phyloP scores from a whole-genome alignment of 108 stramenopile species.

The Asterionellopsis glacialis region DNA sequence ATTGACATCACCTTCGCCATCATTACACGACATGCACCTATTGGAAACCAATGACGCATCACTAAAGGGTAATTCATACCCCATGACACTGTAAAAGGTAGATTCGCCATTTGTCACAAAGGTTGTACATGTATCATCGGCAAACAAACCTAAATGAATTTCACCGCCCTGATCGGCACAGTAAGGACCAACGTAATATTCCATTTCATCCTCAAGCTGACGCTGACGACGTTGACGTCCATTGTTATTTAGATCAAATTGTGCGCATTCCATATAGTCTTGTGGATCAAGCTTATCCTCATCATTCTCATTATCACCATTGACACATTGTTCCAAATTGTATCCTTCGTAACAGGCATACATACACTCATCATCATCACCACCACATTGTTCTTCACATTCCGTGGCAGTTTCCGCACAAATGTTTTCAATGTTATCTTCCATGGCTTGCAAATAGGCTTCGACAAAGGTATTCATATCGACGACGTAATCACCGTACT shows the following conservation, averaged over 20 bases:
- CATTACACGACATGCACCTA: slow-evolving; percentile 42
- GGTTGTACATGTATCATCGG: slow-evolving; percentile 74
- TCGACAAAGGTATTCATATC: slow-evolving; percentile 75
- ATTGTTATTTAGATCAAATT: slow-evolving; percentile 15
- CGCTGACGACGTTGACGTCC: slow-evolving; percentile 10
- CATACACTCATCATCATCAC: slow-evolving; percentile 18
- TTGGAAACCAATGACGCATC: slow-evolving; percentile 44
- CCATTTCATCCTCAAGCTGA: slow-evolving; percentile 21
- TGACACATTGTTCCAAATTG: slow-evolving; percentile 1
- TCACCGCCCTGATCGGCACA: slow-evolving; percentile 81
- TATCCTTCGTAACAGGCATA: slow-evolving; percentile 30
- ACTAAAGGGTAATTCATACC: slow-evolving; percentile 55
- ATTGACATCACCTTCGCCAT: slow-evolving; percentile 27
- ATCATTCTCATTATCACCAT: slow-evolving; percentile 18
- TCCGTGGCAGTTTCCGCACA: slow-evolving; percentile 3
- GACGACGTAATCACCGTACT: slow-evolving; percentile 82
- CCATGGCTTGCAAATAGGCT: slow-evolving; percentile 41
- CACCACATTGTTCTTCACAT: slow-evolving; percentile 8
- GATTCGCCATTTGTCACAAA: slow-evolving; percentile 35
- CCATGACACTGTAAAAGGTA: slow-evolving; percentile 22
- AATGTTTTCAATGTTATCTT: slow-evolving; percentile 20
- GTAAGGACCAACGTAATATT: slow-evolving; percentile 82
- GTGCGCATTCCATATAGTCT: slow-evolving; percentile 24
- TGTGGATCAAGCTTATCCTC: slow-evolving; percentile 5
- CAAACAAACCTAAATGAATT: slow-evolving; percentile 74